These are phyloP conservation scores for Corchorus olitorius DNA, from an alignment of 345 rosid genomes.

Conservation along the genomic window DNA sequence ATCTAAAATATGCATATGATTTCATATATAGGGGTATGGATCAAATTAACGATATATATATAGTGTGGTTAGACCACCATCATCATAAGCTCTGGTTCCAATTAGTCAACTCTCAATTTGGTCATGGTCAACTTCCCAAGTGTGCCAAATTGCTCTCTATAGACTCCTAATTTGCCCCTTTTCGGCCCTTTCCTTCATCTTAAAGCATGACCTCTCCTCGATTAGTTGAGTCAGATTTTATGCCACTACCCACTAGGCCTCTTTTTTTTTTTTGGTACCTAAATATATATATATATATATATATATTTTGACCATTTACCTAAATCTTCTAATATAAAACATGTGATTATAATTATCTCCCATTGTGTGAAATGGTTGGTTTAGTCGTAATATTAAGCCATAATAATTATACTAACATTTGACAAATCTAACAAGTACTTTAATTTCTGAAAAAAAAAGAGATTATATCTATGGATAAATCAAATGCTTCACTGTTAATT, in stretches of 20 bases:
- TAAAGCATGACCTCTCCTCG: neutral
- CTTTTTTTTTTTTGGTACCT: too few relatives aligned
- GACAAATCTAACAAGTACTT: too few relatives aligned
- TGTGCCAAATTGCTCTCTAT: neutral
- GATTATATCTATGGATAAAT: too few relatives aligned
- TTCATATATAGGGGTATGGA: neutral
- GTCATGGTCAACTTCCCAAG: neutral
- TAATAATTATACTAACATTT: too few relatives aligned
- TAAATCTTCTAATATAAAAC: too few relatives aligned
- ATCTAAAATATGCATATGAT: neutral
- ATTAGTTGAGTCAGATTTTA: neutral
- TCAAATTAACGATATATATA: neutral
- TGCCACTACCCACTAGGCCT: neutral
- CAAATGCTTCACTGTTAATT: too few relatives aligned
- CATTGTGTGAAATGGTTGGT: too few relatives aligned
- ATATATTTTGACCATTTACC: too few relatives aligned
- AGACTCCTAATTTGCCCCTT: neutral
- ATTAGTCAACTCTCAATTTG: constrained; percentile 1
- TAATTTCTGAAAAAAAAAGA: too few relatives aligned
- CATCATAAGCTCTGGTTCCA: constrained; percentile 11
- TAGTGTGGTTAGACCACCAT: neutral
- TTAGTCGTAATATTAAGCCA: too few relatives aligned
- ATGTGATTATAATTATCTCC: too few relatives aligned
- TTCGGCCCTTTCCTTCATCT: neutral
- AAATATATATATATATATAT: too few relatives aligned